phyloP scores from a whole-genome alignment of 2,329 filamentous ascomycete species.

The Kalaharituber pfeilii region DNA sequence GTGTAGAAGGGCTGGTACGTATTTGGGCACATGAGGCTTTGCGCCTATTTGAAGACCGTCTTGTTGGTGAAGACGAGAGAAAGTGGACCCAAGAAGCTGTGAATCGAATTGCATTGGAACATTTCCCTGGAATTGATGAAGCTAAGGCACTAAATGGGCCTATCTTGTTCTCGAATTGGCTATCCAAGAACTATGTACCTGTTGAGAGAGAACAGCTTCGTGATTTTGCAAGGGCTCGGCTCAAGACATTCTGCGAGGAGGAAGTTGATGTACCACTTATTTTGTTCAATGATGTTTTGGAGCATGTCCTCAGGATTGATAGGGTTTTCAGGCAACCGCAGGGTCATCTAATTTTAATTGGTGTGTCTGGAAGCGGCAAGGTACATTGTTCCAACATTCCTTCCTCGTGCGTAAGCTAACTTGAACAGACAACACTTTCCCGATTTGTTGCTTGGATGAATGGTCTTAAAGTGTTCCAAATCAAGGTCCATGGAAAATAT shows the following conservation, averaged over 20 bases:
- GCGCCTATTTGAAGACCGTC: conserved; percentile 88
- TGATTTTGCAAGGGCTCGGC: conserved; percentile 90
- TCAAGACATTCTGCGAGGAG: conserved; percentile 98
- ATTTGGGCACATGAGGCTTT: conserved; percentile 98
- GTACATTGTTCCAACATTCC: no score
- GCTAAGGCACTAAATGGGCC: conserved; percentile 74
- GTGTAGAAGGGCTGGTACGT: conserved; percentile 77
- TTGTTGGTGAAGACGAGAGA: conserved; percentile 85
- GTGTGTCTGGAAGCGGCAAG: conserved; percentile 95
- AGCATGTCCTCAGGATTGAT: conserved; percentile 95
- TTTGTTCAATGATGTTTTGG: conserved; percentile 96
- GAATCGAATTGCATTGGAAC: conserved; percentile 66
- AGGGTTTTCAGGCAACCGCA: conserved; percentile 97
- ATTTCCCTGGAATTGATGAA: conserved; percentile 92
- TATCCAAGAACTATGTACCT: conserved; percentile 95
- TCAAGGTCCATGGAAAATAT: conserved; percentile 98
- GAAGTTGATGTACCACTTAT: conserved; percentile 97
- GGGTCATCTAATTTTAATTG: conserved; percentile 93
- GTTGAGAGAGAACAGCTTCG: conserved; percentile 88
- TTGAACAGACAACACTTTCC: conserved; percentile 59
- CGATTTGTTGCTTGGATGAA: conserved; percentile 99
- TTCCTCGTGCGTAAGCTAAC: no score
- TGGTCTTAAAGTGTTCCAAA: conserved; percentile 94
- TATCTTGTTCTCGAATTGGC: conserved; percentile 97
- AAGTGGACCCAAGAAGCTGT: conserved; percentile 88